Evolutionary conservation across 2,329 filamentous ascomycete genomes (phyloP), one percentile per base, ranked within the genome.

Genomic region (Nigrospora osmanthi): DNA sequence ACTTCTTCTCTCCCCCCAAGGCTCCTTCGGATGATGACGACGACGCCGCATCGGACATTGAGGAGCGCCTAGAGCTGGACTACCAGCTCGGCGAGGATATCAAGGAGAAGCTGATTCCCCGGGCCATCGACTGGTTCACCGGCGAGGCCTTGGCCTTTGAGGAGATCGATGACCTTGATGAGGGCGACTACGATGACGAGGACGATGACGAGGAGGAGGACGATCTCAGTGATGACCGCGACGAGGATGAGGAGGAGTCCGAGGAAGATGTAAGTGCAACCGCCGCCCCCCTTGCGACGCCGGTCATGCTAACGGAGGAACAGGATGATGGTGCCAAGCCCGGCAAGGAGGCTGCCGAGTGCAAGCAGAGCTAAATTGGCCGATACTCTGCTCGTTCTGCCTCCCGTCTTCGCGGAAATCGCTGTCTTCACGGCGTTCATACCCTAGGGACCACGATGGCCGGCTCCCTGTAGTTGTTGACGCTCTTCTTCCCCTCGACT

Each of bases 81-180:
- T 98, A 97, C 69, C 91, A 97, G 72, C 83, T 98, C 38, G 93
- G 93, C 54, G 93, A 98, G 75, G 93, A 98, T 64, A 96, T 98
- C 73, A 98, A 98, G 76, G 93, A 98, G 80, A 98, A 98, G 76
- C 80, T 98, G 54, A 98, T 98, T 57, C 93, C 93, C 53, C 89
- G 91, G 56, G 93, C 94, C 47, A 93, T 98, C 59, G 93, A 98
- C 71, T 98, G 93, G 93, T 98, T 98, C 68, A 98, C 93, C 43
- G 93, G 93, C 47, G 93, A 98, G 72, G 93, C 93, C 55, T 83
- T 98, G 52, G 90, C 93, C 57, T 98, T 89, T 58, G 93, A 98
- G 76, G 91, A 96, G 66, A 69, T 95, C 49, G 86, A 91, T 35
- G 80, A 80, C 41, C 86, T 95, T 44, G 89, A 90, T 45, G 85